These are phyloP conservation scores for Stemphylium beticola DNA, from an alignment of 2,329 filamentous ascomycete species.

Conservation along the genomic window DNA sequence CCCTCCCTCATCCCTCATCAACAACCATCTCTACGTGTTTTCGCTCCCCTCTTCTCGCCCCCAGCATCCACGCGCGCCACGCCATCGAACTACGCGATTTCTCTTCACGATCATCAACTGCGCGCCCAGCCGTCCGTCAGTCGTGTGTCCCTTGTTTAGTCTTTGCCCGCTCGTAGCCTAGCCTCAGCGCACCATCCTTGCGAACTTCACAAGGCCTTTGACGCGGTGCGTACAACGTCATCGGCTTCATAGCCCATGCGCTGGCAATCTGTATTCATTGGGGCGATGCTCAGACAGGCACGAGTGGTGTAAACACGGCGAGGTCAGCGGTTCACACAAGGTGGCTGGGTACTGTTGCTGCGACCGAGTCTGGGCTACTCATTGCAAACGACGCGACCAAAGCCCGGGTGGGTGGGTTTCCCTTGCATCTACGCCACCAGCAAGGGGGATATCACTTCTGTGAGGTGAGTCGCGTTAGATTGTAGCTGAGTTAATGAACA, in stretches of 20 bases:
- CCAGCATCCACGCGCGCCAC: too few species aligned
- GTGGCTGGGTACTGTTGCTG: background rate
- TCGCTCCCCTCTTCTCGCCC: too few species aligned
- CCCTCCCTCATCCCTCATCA: too few species aligned
- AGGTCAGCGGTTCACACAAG: constrained; percentile 9
- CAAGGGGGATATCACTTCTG: constrained; percentile 10
- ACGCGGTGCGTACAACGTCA: constrained; percentile 9
- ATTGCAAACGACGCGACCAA: constrained; percentile 10
- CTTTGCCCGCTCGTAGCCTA: constrained; percentile 7
- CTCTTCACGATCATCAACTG: background rate
- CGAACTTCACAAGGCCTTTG: constrained; percentile 22
- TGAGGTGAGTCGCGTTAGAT: constrained; percentile 19
- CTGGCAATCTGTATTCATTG: constrained; percentile 12
- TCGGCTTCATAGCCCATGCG: constrained; percentile 14
- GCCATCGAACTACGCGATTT: too few species aligned
- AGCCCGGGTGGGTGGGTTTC: constrained; percentile 26
- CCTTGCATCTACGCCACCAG: constrained; percentile 1
- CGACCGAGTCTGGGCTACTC: constrained; percentile 23
- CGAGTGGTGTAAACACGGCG: constrained; percentile 12
- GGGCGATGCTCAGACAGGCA: constrained; percentile 21
- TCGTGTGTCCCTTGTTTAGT: background rate
- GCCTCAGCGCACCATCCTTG: constrained; percentile 25
- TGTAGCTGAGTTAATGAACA: constrained; percentile 10
- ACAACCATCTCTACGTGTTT: too few species aligned
- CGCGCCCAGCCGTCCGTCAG: background rate